Evolutionary conservation across 2,329 filamentous ascomycete species (phyloP).

Genomic region (Biscogniauxia mediterranea): DNA sequence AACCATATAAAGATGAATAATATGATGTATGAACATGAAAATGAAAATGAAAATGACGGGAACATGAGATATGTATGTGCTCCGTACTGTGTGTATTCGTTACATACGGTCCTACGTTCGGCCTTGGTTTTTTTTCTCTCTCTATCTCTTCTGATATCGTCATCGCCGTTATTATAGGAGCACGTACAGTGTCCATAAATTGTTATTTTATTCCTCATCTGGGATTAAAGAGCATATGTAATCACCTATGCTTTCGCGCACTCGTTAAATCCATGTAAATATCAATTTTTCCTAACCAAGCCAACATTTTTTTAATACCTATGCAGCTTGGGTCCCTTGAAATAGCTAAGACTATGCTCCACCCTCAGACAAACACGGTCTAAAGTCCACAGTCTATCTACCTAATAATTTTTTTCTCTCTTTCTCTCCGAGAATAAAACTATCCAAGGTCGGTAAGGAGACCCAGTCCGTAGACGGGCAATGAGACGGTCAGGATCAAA

Average conservation of each 20-base stretch:
- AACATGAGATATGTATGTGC: neutral
- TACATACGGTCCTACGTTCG: neutral
- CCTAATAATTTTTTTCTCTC: neutral
- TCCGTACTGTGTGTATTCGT: neutral
- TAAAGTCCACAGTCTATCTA: neutral
- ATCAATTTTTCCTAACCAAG: constrained; percentile 10
- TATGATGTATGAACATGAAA: too few relatives aligned
- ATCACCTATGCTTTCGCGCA: neutral
- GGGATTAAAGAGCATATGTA: neutral
- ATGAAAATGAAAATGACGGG: too few relatives aligned
- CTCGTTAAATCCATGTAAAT: constrained; percentile 12
- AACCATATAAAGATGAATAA: too few relatives aligned
- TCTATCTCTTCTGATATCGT: neutral
- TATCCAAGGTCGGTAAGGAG: neutral
- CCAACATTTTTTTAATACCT: neutral
- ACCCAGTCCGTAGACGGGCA: neutral
- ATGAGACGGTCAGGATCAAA: neutral
- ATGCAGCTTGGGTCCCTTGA: neutral
- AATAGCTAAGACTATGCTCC: neutral
- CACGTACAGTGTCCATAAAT: neutral
- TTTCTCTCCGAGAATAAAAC: neutral
- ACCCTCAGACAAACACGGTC: neutral
- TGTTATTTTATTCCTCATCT: neutral
- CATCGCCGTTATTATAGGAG: neutral
- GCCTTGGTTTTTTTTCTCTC: neutral